Conservation (phyloP, 2,329 filamentous ascomycete genomes). For the Sclerotinia minor region DNA sequence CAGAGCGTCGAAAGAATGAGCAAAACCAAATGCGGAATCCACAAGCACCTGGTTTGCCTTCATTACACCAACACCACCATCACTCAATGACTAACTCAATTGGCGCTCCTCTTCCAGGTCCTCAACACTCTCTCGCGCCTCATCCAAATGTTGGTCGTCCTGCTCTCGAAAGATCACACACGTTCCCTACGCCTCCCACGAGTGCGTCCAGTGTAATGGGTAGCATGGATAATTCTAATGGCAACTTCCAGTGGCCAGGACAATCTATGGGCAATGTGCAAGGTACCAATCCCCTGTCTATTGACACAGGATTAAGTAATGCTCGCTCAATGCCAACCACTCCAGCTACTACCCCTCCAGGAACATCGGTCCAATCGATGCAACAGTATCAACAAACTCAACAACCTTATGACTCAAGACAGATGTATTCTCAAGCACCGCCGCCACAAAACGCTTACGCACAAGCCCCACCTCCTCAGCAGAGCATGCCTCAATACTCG, state of each 20-base stretch:
- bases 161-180: slow-evolving; percentile 79
- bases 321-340: slow-evolving; percentile 85
- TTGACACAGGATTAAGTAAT: slow-evolving; percentile 77
- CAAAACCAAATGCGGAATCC: slow-evolving; percentile 60
- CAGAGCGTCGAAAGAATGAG: slow-evolving; percentile 74
- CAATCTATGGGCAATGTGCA: slow-evolving; percentile 62
- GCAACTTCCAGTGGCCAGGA: slow-evolving; percentile 75
- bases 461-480: slow-evolving; percentile 58
- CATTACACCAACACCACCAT: slow-evolving; percentile 66
- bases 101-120: slow-evolving; percentile 50
- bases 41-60: slow-evolving; percentile 60
- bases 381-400: slow-evolving; percentile 68
- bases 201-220: slow-evolving; percentile 84
- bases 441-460: slow-evolving; percentile 69
- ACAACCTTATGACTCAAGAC: slow-evolving; percentile 75
- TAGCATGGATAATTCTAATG: slow-evolving; percentile 70
- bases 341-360: slow-evolving; percentile 88
- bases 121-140: slow-evolving; percentile 57
- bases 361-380: slow-evolving; percentile 73
- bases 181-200: slow-evolving; percentile 90
- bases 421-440: slow-evolving; percentile 73
- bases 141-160: slow-evolving; percentile 75
- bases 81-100: slow-evolving; percentile 63
- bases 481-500: slow-evolving; percentile 69
- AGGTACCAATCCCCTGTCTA: slow-evolving; percentile 70